Conservation (phyloP, 805 yeast species). For the Starmerella bombi region DNA sequence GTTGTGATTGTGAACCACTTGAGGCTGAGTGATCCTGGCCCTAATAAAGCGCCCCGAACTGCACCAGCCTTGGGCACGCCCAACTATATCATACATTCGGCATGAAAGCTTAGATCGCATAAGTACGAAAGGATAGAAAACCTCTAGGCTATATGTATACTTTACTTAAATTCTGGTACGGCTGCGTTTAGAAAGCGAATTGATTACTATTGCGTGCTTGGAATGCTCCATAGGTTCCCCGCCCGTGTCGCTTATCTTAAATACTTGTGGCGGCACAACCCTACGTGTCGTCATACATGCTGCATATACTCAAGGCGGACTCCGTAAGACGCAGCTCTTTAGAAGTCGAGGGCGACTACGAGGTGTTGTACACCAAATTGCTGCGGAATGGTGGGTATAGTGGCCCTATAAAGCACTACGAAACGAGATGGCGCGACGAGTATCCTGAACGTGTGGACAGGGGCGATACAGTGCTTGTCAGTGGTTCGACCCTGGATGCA, state of each 20-base stretch:
- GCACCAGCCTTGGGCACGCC: no score
- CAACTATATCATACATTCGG: no score
- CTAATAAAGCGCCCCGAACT: no score
- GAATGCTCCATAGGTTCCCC: no score
- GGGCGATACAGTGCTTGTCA: conserved; percentile 27
- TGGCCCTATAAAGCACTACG: conserved; percentile 3
- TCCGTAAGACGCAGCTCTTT: not conserved
- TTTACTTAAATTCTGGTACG: no score
- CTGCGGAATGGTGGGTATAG: conserved; percentile 2
- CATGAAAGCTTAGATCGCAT: no score
- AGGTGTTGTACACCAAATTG: not conserved
- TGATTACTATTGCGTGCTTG: no score
- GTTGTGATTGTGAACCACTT: no score
- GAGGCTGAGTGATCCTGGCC: no score
- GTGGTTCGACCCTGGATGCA: conserved; percentile 30
- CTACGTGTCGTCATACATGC: conserved; percentile 2
- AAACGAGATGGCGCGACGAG: not conserved
- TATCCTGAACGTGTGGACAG: conserved; percentile 1
- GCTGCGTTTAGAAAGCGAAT: no score
- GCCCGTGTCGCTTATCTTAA: not conserved
- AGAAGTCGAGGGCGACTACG: conserved; percentile 1
- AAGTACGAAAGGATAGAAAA: no score
- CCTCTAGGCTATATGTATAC: no score
- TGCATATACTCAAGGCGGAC: conserved; percentile 4
- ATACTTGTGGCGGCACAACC: not conserved